Evolutionary conservation across 1,284 basidiomycete species (phyloP).

Genomic region (Tausonia pullulans): DNA sequence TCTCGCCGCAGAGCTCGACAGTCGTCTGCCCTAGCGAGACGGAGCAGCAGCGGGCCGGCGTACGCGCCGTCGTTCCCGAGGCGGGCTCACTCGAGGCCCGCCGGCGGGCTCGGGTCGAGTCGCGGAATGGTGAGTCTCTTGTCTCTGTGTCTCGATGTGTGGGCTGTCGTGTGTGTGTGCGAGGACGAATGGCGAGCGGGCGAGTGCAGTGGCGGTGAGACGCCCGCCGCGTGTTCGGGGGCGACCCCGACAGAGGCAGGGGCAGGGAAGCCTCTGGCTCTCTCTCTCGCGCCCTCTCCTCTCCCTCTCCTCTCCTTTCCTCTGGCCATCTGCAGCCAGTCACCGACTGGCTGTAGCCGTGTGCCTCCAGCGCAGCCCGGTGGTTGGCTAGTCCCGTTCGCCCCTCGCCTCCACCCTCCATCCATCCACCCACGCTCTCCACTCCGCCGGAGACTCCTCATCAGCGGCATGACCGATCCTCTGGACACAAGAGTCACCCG

Average conservation of each 20-base stretch:
- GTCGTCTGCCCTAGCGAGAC: neutral
- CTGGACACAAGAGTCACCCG: no score
- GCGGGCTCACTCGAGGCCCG: neutral
- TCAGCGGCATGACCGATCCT: no score
- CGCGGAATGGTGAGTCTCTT: neutral
- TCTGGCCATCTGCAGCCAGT: neutral
- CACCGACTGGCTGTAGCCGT: no score
- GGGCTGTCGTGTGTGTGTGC: neutral
- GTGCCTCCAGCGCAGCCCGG: no score
- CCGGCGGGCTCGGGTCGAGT: neutral
- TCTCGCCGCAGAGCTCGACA: neutral
- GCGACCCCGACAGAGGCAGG: neutral
- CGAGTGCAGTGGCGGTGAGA: no score
- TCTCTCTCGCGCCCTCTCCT: neutral
- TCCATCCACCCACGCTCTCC: no score
- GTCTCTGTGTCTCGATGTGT: neutral
- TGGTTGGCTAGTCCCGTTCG: neutral
- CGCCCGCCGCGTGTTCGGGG: neutral
- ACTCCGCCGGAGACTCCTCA: no score
- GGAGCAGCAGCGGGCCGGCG: slow-evolving; percentile 1
- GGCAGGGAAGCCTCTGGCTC: no score
- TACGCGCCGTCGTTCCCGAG: slow-evolving; percentile 1
- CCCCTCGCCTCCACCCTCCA: neutral
- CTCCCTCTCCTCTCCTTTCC: neutral
- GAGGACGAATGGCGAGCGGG: neutral